phyloP scores from a whole-genome alignment of 1,284 basidiomycete genomes.

The Sanghuangporus sanghuang region DNA sequence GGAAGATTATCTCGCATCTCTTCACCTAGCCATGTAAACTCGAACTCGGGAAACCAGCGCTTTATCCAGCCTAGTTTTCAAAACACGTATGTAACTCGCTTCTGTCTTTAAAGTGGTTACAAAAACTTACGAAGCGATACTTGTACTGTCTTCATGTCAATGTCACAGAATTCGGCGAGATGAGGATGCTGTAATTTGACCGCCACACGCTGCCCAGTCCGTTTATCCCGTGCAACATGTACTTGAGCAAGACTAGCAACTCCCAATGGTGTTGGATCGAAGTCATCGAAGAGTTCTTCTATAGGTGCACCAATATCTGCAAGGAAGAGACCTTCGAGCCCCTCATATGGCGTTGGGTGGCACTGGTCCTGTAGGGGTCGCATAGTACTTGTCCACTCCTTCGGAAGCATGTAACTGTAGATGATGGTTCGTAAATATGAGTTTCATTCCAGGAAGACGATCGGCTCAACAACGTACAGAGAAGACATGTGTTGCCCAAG shows the following conservation, averaged over 20 bases:
- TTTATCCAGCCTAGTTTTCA: conserved; percentile 78
- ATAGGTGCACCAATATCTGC: conserved; percentile 67
- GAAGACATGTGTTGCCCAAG: conserved; percentile 87
- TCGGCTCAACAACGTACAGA: conserved; percentile 34
- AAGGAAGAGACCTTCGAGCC: conserved; percentile 64
- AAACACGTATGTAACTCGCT: neutral
- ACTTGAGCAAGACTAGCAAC: conserved; percentile 96
- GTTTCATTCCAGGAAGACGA: neutral
- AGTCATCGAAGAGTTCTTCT: conserved; percentile 70
- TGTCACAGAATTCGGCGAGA: conserved; percentile 86
- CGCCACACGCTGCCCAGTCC: conserved; percentile 76
- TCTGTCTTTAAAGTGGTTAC: neutral
- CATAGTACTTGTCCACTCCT: conserved; percentile 71
- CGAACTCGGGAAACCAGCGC: conserved; percentile 83
- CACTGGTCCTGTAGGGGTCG: conserved; percentile 82
- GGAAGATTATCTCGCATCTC: conserved; percentile 93
- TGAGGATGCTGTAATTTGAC: conserved; percentile 98
- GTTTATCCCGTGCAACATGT: conserved; percentile 75
- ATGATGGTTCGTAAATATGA: conserved; percentile 6
- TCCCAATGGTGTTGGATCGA: conserved; percentile 88
- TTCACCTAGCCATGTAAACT: conserved; percentile 91
- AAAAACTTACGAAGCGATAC: conserved; percentile 56
- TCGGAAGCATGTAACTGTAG: conserved; percentile 61
- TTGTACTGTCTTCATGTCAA: conserved; percentile 85
- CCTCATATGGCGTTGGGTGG: conserved; percentile 69